Base-by-base conservation (phyloP, 768 basidiomycete species). In the Phanerochaete sordida region DNA sequence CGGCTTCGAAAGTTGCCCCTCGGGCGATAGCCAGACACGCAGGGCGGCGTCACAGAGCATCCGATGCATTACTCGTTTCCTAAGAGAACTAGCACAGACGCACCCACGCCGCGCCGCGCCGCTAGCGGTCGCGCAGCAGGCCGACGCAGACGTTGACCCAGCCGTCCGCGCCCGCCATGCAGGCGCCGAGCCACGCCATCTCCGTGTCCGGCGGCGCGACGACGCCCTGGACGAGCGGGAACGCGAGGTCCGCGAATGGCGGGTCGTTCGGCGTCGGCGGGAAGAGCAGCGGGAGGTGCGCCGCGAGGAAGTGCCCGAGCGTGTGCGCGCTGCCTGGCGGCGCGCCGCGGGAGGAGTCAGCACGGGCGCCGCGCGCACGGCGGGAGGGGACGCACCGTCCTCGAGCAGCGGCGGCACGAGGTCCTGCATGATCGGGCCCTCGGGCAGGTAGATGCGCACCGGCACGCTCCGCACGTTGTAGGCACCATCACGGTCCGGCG, bases 121-220 rank as follows among this genome's bases (percentile, higher is more conserved):
- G 39, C 39, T 43, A 54, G 39, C 53, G 39, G 26, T 54, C 53
- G 31, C 53, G 65, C 43, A 68, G 57, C 43, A 75, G 30, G 19
- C 90, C 91, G 28, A 97, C 77, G 69, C 93, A 95, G 56, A 98
- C 80, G 70, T 91, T 90, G 28, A 96, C 80, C 95, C 95, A 98
- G 5, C 97, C 97, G 68, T 98, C 97, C 13, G 94, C 93, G 8
- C 94, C 95, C 13, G 88, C 85, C 74, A 98, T 77, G 66, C 93
- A 94, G 21, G 91, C 88, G 11, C 93, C 90, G n/a, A 98, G 72
- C 95, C 96, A 97, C 4, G 89, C 93, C 74, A 98, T 80, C 69
- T 98, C 96, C 6, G 93, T 81, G 30, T 97, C 94, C 8, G 84
- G 78, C 1, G 96, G 97, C 1, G 88, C 74, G 2, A 81, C 73